Conservation (phyloP, 1,139 yeast genomes). For the Komagataea norvegica region DNA sequence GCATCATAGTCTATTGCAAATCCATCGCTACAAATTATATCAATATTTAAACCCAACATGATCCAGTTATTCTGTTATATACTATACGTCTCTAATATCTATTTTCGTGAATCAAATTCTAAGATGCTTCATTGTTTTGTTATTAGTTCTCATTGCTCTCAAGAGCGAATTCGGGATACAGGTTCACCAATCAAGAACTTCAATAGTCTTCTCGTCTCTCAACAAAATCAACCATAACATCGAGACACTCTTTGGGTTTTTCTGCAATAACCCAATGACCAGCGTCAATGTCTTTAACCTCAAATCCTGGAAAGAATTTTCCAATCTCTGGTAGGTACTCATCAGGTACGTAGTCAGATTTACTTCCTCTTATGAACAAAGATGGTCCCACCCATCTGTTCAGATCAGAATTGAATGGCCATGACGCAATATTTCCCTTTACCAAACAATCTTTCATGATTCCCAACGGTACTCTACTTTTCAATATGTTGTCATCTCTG, state of each 20-base stretch:
- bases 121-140: too few relatives aligned
- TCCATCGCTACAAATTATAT: too few relatives aligned
- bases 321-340: conserved; percentile 76
- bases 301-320: conserved; percentile 73
- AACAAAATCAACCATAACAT: conserved; percentile 52
- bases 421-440: conserved; percentile 62
- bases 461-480: conserved; percentile 63
- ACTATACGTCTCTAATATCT: too few relatives aligned
- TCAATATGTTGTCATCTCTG: conserved; percentile 33
- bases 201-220: conserved; percentile 47
- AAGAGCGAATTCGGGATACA: too few relatives aligned
- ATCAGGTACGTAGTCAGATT: conserved; percentile 79
- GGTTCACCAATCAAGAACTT: too few relatives aligned
- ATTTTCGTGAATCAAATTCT: too few relatives aligned
- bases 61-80: too few relatives aligned
- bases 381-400: conserved; percentile 68
- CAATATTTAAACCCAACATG: too few relatives aligned
- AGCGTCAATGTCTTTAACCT: conserved; percentile 65
- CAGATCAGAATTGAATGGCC: conserved; percentile 63
- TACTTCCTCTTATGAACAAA: conserved; percentile 73
- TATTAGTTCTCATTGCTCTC: too few relatives aligned
- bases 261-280: conserved; percentile 94
- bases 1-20: too few relatives aligned
- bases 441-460: conserved; percentile 60
- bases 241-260: conserved; percentile 65